Base-by-base conservation (phyloP, 2,329 filamentous ascomycete species). In the Talaromyces sp. region DNA sequence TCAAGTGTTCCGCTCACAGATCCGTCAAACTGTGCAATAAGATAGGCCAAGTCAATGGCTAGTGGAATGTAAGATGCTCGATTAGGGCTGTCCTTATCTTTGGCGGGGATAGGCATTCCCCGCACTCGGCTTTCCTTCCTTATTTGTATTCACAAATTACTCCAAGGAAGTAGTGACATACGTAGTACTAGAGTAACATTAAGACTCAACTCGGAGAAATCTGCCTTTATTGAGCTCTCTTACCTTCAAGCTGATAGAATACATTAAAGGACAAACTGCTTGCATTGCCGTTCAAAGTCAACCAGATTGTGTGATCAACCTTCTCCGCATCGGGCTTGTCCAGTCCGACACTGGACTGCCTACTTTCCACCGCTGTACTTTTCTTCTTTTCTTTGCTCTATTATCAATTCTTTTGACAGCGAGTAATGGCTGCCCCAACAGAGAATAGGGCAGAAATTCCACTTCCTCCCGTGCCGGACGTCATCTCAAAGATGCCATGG, bases 401-500 rank as follows among this genome's bases (percentile, higher is more conserved):
- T 13, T 10, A 2, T 54, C 27, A 13, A 31, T 2, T 11, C 1
- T 19, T 27, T 54, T 13, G 8, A 29, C 7, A 5, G 2, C n/a
- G 5, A 3, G 6, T 19, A 54, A 36, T 31, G 27, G 17, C 27
- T 7, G 51, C 29, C 5, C n/a, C 51, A 13, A 19, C 10, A n/a
- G 51, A 31, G n/a, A 58, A 59, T 8, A 66, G 43, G 64, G 59
- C 31, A 11, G 22, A 54, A 19, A 29, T 61, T 6, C 49, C 47
- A 25, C 60, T 64, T 22, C 58, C 61, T 13, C 54, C 67, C 13
- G 43, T 65, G 2, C 56, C 63, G 1, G 63, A 67, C 27, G 43
- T 65, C 27, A 43, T 59, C 25, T 43, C 51, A 43, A 62, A 60
- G 49, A 65, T 72, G 47, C 71, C 71, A 45, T 72, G 71, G 71